These are phyloP conservation scores for Fusarium sp. DNA, from an alignment of 2,329 filamentous ascomycete genomes.

Conservation along the genomic window DNA sequence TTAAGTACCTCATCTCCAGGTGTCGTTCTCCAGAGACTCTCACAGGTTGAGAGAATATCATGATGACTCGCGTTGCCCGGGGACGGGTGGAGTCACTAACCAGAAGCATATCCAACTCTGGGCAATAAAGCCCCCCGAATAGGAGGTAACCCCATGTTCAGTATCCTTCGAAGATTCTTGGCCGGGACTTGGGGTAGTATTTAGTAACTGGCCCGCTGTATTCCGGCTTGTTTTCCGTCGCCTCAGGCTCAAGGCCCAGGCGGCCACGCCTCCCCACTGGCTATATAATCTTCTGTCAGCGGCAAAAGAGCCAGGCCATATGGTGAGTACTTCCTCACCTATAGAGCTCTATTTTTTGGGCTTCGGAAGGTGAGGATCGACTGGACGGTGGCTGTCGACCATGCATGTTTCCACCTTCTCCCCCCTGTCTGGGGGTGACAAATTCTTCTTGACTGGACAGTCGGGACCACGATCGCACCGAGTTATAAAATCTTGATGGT, in stretches of 20 bases:
- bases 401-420: slow-evolving; percentile 21
- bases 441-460: slow-evolving; percentile 16
- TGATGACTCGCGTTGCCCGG: not conserved
- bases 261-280: not conserved
- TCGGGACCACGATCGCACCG: slow-evolving; percentile 6
- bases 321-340: not conserved
- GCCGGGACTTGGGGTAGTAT: not conserved
- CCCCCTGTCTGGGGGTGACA: slow-evolving; percentile 8
- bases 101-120: not conserved
- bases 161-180: not conserved
- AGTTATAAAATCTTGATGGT: slow-evolving; percentile 8
- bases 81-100: not conserved
- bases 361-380: slow-evolving; percentile 17
- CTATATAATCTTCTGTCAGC: not conserved
- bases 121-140: not conserved
- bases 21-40: not conserved
- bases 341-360: slow-evolving; percentile 3
- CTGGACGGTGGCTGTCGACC: slow-evolving; percentile 6
- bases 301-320: not conserved
- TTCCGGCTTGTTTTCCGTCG: not conserved
- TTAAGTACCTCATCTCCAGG: not conserved
- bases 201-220: not conserved
- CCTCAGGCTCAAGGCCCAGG: not conserved
- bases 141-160: not conserved
- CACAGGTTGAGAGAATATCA: not conserved